Evolutionary conservation across 192 early-diverging fungal genomes (phyloP).

Genomic region (Umbelopsis isabellina): DNA sequence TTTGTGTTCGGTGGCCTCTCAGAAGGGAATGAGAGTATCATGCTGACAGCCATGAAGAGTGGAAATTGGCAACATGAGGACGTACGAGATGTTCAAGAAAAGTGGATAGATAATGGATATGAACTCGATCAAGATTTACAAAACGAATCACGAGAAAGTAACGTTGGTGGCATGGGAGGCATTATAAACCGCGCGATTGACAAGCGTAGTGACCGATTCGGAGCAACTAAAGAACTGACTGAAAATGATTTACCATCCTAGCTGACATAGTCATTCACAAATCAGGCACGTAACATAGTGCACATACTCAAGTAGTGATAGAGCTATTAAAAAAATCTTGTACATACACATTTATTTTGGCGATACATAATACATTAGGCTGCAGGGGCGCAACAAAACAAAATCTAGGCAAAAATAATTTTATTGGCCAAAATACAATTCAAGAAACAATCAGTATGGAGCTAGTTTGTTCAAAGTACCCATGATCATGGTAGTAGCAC

Average conservation of each 20-base stretch:
- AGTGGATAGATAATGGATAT: slow-evolving; percentile 40
- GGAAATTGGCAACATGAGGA: slow-evolving; percentile 38
- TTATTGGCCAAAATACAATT: no score
- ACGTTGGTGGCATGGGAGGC: slow-evolving; percentile 7
- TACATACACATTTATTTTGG: no score
- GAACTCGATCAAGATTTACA: not conserved
- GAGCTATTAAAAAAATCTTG: no score
- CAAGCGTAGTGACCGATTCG: slow-evolving; percentile 2
- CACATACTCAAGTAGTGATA: no score
- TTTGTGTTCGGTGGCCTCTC: slow-evolving; percentile 85
- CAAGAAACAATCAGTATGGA: no score
- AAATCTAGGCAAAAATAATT: no score
- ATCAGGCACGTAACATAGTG: no score
- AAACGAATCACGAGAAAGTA: not conserved
- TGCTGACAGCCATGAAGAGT: slow-evolving; percentile 59
- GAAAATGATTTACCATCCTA: slow-evolving; percentile 5
- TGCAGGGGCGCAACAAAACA: no score
- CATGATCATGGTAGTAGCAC: no score
- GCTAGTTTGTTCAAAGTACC: no score
- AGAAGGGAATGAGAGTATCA: slow-evolving; percentile 77
- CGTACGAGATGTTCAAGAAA: slow-evolving; percentile 52
- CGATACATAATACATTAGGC: no score
- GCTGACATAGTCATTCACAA: no score
- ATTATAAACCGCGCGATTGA: slow-evolving; percentile 12
- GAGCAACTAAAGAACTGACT: not conserved